These are phyloP conservation scores for Dipteronia dyeriana DNA, from an alignment of 345 rosid species.

Conservation along the genomic window DNA sequence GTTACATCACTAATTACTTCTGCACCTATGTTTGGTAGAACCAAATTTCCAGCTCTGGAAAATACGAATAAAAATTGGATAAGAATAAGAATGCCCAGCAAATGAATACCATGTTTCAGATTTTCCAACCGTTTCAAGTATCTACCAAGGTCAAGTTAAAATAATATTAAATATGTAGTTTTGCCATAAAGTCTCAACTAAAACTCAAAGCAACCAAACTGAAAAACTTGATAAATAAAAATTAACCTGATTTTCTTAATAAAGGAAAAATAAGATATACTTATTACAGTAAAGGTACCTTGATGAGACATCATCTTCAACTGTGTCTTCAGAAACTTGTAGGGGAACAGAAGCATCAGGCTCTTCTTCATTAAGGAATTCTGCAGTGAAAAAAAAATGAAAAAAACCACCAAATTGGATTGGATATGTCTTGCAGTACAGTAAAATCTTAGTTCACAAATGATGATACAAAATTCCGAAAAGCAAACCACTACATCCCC, in stretches of 20 bases:
- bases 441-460: background rate
- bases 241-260: background rate
- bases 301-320: conserved; percentile 82
- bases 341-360: conserved; percentile 53
- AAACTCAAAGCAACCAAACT: conserved; percentile 5
- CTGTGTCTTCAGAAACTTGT: conserved; percentile 67
- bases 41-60: conserved; percentile 79
- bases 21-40: conserved; percentile 56
- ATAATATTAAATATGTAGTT: background rate
- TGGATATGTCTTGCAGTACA: background rate
- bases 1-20: conserved; percentile 71
- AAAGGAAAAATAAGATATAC: background rate
- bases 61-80: conserved; percentile 2
- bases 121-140: background rate
- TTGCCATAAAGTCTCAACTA: background rate
- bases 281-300: conserved; percentile 44
- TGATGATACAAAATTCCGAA: background rate
- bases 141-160: background rate
- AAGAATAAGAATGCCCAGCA: background rate
- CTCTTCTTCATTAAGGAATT: conserved; percentile 61
- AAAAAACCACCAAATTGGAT: conserved; percentile 8
- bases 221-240: background rate
- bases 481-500: background rate
- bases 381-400: conserved; percentile 31
- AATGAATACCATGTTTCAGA: background rate